These are phyloP conservation scores for Parastagonospora avenae DNA, from an alignment of 2,329 filamentous ascomycete species.

Conservation along the genomic window DNA sequence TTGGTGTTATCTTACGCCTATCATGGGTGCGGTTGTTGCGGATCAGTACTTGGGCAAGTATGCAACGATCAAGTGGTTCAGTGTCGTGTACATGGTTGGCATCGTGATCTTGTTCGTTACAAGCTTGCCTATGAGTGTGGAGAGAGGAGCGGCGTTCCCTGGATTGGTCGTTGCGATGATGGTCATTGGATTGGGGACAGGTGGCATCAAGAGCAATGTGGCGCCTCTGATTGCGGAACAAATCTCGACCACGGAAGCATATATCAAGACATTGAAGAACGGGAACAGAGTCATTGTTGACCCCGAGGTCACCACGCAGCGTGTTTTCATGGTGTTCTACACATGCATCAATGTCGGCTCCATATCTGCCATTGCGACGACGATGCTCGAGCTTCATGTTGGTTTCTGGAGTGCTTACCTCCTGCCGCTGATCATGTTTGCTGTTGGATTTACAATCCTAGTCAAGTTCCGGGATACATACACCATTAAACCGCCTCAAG, in stretches of 20 bases:
- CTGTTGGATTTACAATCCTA: conserved; percentile 63
- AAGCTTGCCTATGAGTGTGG: conserved; percentile 67
- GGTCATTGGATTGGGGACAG: conserved; percentile 75
- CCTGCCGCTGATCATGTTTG: conserved; percentile 68
- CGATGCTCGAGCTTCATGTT: conserved; percentile 70
- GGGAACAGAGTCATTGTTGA: conserved; percentile 53
- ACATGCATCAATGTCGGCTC: conserved; percentile 71
- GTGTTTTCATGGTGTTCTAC: conserved; percentile 69
- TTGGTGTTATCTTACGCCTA: conserved; percentile 56
- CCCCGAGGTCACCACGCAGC: conserved; percentile 52
- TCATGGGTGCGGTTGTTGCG: conserved; percentile 59
- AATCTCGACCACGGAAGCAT: conserved; percentile 49
- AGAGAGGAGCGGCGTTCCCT: conserved; percentile 63
- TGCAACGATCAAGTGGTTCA: conserved; percentile 71
- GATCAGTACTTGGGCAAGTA: conserved; percentile 74
- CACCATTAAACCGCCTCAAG: conserved; percentile 45
- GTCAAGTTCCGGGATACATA: conserved; percentile 41
- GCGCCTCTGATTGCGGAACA: conserved; percentile 57
- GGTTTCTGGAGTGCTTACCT: conserved; percentile 74
- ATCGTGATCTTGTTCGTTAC: conserved; percentile 70
- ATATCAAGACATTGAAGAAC: conserved; percentile 44
- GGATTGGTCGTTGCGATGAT: conserved; percentile 69
- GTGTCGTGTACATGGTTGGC: conserved; percentile 66
- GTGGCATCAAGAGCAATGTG: conserved; percentile 83
- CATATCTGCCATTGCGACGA: conserved; percentile 70